Conservation (phyloP, 495 filamentous ascomycete genomes). For the Neurospora sp. region DNA sequence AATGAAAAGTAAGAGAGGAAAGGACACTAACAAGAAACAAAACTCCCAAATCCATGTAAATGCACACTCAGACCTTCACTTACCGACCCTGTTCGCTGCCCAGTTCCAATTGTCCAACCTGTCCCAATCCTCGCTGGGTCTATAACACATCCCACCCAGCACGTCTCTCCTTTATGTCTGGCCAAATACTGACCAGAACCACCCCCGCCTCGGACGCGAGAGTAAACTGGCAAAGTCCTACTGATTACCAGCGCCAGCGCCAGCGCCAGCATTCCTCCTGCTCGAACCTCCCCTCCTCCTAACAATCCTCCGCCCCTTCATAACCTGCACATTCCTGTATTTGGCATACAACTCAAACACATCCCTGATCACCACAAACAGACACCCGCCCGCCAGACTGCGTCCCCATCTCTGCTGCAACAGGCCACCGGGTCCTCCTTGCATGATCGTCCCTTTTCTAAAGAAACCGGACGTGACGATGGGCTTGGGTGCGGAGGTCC, state of each 20-base stretch:
- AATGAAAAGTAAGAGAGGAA: neutral
- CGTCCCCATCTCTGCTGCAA: constrained; percentile 69
- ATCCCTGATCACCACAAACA: constrained; percentile 71
- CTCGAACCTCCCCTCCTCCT: constrained; percentile 9
- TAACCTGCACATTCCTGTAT: constrained; percentile 60
- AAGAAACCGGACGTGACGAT: neutral
- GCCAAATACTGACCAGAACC: neutral
- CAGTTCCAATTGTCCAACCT: neutral
- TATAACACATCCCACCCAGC: neutral
- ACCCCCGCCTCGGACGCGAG: neutral
- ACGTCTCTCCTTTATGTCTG: neutral
- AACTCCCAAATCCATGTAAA: neutral
- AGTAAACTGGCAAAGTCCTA: neutral
- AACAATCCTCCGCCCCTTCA: constrained; percentile 51
- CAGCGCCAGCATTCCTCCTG: neutral
- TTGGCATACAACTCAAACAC: constrained; percentile 62
- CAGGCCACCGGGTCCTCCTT: constrained; percentile 37
- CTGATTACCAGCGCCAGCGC: neutral
- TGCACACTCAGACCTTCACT: neutral
- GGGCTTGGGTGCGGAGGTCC: constrained; percentile 38
- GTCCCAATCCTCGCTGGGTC: neutral
- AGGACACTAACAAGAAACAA: neutral
- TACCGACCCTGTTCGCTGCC: neutral
- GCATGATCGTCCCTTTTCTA: constrained; percentile 9
- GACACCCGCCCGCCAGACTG: constrained; percentile 68